phyloP scores from a whole-genome alignment of 768 basidiomycete species.

The Lenzites betulinus region DNA sequence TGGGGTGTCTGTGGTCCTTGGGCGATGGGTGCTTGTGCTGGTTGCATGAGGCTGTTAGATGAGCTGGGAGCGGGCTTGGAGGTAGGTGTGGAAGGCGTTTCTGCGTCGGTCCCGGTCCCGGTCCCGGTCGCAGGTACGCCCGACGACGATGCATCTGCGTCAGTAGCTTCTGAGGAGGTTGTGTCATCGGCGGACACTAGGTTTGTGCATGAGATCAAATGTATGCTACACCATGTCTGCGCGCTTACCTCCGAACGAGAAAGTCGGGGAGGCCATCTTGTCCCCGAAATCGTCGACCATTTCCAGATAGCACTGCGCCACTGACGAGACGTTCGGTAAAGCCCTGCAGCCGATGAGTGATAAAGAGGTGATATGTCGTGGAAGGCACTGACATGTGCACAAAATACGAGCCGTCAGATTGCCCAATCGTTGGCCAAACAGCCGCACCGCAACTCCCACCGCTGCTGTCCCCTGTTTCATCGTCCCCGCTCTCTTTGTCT shows the following conservation, averaged over 20 bases:
- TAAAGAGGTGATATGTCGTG: not conserved
- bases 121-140: not conserved
- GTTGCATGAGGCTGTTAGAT: not conserved
- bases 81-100: not conserved
- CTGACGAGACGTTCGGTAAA: constrained; percentile 29
- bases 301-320: constrained; percentile 29
- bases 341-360: constrained; percentile 11
- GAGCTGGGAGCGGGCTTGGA: not conserved
- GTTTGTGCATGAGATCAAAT: not conserved
- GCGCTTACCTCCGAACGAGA: constrained; percentile 33
- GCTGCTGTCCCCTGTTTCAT: not conserved
- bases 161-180: not conserved
- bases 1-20: constrained; percentile 1
- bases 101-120: no score
- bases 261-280: constrained; percentile 31
- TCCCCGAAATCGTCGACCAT: constrained; percentile 35
- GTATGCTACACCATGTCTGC: not conserved
- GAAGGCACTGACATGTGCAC: constrained; percentile 27
- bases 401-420: constrained; percentile 29
- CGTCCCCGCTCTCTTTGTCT: not conserved
- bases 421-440: constrained; percentile 31
- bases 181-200: not conserved
- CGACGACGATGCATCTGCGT: no score
- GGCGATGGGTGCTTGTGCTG: constrained; percentile 1
- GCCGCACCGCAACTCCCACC: constrained; percentile 26